These are phyloP conservation scores for Obba rivulosa DNA, from an alignment of 768 basidiomycete genomes.

Conservation along the genomic window DNA sequence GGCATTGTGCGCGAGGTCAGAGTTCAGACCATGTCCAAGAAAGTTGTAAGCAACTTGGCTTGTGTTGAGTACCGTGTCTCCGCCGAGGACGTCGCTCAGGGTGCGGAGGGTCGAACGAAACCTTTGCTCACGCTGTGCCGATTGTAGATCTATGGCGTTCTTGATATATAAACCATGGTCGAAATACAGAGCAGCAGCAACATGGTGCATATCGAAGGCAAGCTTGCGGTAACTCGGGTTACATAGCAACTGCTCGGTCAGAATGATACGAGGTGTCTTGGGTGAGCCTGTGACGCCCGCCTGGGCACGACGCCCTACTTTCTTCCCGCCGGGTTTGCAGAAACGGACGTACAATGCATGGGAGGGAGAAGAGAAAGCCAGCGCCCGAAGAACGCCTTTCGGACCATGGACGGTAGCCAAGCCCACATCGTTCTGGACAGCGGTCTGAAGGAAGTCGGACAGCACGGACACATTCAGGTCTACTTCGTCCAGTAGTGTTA, in stretches of 20 bases:
- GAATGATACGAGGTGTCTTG: not conserved
- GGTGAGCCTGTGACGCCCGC: no score
- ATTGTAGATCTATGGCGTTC: conserved; percentile 1
- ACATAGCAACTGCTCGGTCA: not conserved
- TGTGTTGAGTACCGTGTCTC: not conserved
- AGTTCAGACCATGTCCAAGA: not conserved
- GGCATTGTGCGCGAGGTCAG: not conserved
- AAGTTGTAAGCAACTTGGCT: not conserved
- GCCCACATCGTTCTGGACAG: conserved; percentile 24
- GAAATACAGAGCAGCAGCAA: conserved; percentile 33
- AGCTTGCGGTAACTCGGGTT: conserved; percentile 1
- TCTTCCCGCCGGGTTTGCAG: conserved; percentile 4
- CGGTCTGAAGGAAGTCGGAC: not conserved
- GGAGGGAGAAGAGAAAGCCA: conserved; percentile 33
- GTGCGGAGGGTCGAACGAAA: not conserved
- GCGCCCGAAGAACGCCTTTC: conserved; percentile 29
- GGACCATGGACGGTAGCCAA: conserved; percentile 38
- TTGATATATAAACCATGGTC: conserved; percentile 34
- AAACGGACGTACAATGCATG: conserved; percentile 32
- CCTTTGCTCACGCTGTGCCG: not conserved
- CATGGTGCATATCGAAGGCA: conserved; percentile 39
- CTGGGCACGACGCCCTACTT: not conserved
- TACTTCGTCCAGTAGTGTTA: not conserved
- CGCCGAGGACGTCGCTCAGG: not conserved
- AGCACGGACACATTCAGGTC: not conserved